phyloP scores from a whole-genome alignment of 306 rosid genomes.

The Vigna nakashimae region DNA sequence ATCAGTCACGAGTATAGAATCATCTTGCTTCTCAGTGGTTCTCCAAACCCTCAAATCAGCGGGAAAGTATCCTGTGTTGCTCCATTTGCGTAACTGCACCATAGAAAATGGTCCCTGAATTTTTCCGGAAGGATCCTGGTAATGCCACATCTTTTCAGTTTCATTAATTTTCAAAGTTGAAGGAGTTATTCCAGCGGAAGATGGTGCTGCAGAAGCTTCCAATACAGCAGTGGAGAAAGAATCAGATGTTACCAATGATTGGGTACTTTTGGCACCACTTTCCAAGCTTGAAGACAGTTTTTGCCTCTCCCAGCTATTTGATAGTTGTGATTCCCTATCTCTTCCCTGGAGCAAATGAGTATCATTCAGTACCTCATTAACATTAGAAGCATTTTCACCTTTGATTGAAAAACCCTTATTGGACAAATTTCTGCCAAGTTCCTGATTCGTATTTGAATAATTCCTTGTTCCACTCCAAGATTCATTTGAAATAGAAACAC shows the following conservation, averaged over 20 bases:
- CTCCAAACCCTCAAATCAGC: conserved; percentile 85
- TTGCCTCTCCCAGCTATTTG: conserved; percentile 74
- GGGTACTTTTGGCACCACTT: conserved; percentile 55
- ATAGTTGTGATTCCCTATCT: conserved; percentile 71
- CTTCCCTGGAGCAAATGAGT: conserved; percentile 69
- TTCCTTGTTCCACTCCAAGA: conserved; percentile 81
- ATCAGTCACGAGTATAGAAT: conserved; percentile 74
- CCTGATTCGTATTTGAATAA: conserved; percentile 64
- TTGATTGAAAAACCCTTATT: conserved; percentile 71
- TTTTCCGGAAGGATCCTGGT: conserved; percentile 96
- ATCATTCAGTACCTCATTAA: conserved; percentile 65
- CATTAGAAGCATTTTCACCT: conserved; percentile 65
- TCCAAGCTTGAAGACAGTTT: conserved; percentile 63
- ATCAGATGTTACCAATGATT: conserved; percentile 51
- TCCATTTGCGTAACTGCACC: conserved; percentile 93
- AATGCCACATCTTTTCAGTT: conserved; percentile 86
- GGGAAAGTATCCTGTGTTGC: conserved; percentile 92
- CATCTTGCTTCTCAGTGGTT: conserved; percentile 66
- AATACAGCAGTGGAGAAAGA: conserved; percentile 46
- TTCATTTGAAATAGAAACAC: conserved; percentile 67
- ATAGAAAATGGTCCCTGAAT: conserved; percentile 98
- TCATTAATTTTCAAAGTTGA: conserved; percentile 68
- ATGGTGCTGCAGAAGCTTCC: conserved; percentile 58
- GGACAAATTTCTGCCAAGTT: conserved; percentile 70
- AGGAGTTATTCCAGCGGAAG: conserved; percentile 52